Base-by-base conservation (phyloP, 768 basidiomycete genomes). In the Hortiboletus flavorubellus region DNA sequence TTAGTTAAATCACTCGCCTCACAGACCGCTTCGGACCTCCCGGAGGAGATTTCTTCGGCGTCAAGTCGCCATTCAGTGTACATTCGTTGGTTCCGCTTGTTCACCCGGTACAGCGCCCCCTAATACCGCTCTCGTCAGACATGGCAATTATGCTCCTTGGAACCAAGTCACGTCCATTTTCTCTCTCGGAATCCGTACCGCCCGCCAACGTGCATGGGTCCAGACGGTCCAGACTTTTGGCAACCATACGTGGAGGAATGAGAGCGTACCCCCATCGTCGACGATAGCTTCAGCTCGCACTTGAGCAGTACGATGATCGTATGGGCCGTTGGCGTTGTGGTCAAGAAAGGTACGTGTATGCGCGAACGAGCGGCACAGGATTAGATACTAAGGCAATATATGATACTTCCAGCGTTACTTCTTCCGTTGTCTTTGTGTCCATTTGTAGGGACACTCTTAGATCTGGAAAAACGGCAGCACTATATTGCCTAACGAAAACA, bases 161-260 rank as follows among this genome's bases (percentile, higher is more conserved):
- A 9, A 75, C 82, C 92, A 95, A 73, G 66, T 90, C 37, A 89
- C 89, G 0, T 72, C 73, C 18, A 87, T 96, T 95, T 95, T 73
- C 80, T 98, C 48, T 79, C 85, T 30, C 83, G 83, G 44, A 95
- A 96, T 96, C 45, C 81, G 84, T 29, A 80, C 93, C 42, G 90
- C 93, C 0, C 81, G 87, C 2, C 82, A 83, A 50, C 80, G 88
- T 11, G 92, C 83, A 11, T 91, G 85, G 82, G 85, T 82, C 18
- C 87, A 94, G 66, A 95, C 93, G 84, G 86, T 0, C 73, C 79
- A 0, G 84, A 89, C 9, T 96, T 95, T 73, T 98, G 92, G 91
- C 76, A 79, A 55, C 82, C 84, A 0, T 92, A 91, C 56, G 82
- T 89, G 0, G 87, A 94, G 65, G 91, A 93, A 69, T 90, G 87